Conservation (phyloP, 2,329 filamentous ascomycete genomes). For the Fusarium incarnatum region DNA sequence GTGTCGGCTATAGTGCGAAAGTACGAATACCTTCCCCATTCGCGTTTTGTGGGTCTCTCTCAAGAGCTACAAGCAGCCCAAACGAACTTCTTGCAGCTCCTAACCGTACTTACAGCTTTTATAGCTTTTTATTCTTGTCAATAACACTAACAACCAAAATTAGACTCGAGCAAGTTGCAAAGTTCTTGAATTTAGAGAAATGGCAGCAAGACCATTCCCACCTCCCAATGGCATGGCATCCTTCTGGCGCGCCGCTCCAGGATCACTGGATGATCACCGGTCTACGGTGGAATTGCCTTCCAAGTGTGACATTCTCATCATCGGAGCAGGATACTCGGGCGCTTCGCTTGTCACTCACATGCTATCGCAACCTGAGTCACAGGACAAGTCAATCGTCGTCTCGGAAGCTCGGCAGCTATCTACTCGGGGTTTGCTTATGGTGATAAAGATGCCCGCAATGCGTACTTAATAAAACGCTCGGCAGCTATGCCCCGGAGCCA, state of each 20-base stretch:
- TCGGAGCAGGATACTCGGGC: conserved; percentile 62
- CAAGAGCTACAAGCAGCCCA: fast-evolving
- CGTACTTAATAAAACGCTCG: too few species aligned
- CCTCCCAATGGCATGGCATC: conserved; percentile 16
- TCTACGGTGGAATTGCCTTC: conserved; percentile 47
- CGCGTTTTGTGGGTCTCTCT: too few species aligned
- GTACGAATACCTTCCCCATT: too few species aligned
- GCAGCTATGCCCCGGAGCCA: conserved; percentile 53
- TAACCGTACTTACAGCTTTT: too few species aligned
- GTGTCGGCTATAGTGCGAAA: too few species aligned
- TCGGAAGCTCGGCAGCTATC: conserved; percentile 52
- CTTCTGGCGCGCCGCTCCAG: conserved; percentile 21
- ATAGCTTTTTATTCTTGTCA: too few species aligned
- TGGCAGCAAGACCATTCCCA: background rate
- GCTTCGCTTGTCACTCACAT: conserved; percentile 58
- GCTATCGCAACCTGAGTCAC: conserved; percentile 34
- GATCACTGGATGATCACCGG: conserved; percentile 7
- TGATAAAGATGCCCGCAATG: too few species aligned
- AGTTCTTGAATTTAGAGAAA: too few species aligned
- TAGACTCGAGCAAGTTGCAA: fast-evolving
- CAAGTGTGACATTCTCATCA: conserved; percentile 58
- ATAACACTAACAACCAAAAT: fast-evolving
- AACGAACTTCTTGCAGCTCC: too few species aligned
- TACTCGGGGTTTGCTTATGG: too few species aligned
- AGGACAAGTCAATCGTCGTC: conserved; percentile 45